A percentile compares a stretch with the other conserved stretches of the same genome.
Evolutionary conservation across 2,329 filamentous ascomycete species (phyloP).

Genomic region (Sclerotiophoma versabilis): DNA sequence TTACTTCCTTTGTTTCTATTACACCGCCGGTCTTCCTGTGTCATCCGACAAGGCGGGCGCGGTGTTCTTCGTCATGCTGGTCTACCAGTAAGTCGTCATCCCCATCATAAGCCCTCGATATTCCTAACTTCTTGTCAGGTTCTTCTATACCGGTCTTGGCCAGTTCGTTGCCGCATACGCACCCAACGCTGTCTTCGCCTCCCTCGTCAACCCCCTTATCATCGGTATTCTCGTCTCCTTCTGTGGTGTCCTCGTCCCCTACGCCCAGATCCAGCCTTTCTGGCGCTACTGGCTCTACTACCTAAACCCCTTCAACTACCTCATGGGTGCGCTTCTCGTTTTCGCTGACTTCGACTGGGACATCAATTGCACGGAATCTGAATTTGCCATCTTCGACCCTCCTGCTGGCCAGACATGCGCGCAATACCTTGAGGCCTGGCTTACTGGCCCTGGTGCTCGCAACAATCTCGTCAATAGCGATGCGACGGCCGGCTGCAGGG

Average conservation of each 20-base stretch:
- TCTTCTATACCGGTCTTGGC: constrained; percentile 56
- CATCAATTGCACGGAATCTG: constrained; percentile 46
- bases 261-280: constrained; percentile 70
- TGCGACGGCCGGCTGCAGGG: constrained; percentile 62
- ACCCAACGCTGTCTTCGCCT: constrained; percentile 55
- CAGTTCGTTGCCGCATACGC: constrained; percentile 62
- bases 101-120: constrained; percentile 38
- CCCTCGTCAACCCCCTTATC: constrained; percentile 58
- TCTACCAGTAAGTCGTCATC: constrained; percentile 66
- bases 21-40: constrained; percentile 49
- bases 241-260: constrained; percentile 67
- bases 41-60: constrained; percentile 63
- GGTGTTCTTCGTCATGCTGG: constrained; percentile 54
- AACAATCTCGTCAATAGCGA: constrained; percentile 59
- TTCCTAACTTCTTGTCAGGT: background rate
- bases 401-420: constrained; percentile 62
- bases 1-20: constrained; percentile 73
- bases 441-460: constrained; percentile 54
- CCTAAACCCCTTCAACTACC: constrained; percentile 54
- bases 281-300: constrained; percentile 62
- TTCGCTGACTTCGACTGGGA: constrained; percentile 53
- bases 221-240: constrained; percentile 33
- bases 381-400: constrained; percentile 57
- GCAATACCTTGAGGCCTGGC: constrained; percentile 63
- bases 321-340: constrained; percentile 51